Base-by-base conservation (phyloP, 1,139 yeast species). In the Suzukiozyma palmioleophila region DNA sequence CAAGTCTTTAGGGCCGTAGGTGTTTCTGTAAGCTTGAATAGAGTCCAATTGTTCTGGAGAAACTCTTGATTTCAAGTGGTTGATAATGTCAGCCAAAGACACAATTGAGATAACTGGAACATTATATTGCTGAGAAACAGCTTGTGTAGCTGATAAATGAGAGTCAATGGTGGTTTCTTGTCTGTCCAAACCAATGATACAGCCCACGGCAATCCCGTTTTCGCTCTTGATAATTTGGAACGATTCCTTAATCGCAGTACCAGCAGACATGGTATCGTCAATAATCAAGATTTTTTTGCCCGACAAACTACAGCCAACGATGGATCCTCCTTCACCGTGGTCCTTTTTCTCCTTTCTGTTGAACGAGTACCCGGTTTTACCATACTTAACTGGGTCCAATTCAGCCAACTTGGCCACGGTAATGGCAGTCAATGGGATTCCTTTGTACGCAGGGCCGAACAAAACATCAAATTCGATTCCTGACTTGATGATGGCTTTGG, bases 221-320 rank as follows among this genome's bases (percentile, higher is more conserved):
- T 82, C 92, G 22, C 59, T 68, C 21, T 70, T 70, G 53, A 92
- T 88, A 53, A 92, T 85, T 39, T 75, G 80, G 51, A 88, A 85
- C 1, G 97, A 97, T 64, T 92, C 97, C 54, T 84, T 85, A 59
- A 90, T 89, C 39, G 98, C 98, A 43, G 97, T 92, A 31, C 98
- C 98, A 2, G 98, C 97, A 44, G 97, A 92, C 81, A 92, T 90
- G 37, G 92, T 97, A 56, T 92, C 98, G 62, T 92, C 98, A 48
- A 92, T 88, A 53, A 92, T 84, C 54, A 92, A 70, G 26, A 89
- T 78, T 46, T 73, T 75, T 62, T 89, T 84, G 41, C 77, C 85
- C 45, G 75, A 73, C 52, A 92, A 74, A 3, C 78, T 64, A 34
- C 87, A 79, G 26, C 98, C 98, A 31, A 92, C 98, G 54, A 92